Evolutionary conservation across 345 rosid species (phyloP).

Genomic region (Acer yangbiense): DNA sequence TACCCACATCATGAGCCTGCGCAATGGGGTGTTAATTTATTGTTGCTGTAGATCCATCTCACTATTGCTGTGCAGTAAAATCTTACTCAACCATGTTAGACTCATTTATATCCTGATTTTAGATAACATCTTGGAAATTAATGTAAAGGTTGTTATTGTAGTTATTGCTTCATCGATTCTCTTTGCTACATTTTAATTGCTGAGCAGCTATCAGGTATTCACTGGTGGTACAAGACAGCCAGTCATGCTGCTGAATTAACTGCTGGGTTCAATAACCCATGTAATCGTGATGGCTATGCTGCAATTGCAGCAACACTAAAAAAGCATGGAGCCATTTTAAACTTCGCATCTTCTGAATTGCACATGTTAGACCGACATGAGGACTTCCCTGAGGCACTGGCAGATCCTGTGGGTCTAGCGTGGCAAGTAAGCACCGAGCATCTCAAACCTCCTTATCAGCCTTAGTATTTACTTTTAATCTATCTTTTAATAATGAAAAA

Average conservation of each 20-base stretch:
- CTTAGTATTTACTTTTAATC: not conserved
- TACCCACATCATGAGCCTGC: not conserved
- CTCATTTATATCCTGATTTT: conserved; percentile 1
- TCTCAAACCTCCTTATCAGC: conserved; percentile 7
- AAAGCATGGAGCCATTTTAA: conserved; percentile 74
- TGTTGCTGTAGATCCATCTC: not conserved
- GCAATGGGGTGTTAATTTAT: not conserved
- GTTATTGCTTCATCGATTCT: conserved; percentile 30
- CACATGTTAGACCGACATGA: conserved; percentile 59
- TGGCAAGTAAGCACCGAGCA: conserved; percentile 70
- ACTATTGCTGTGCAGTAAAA: not conserved
- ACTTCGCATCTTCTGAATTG: conserved; percentile 62
- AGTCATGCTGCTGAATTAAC: conserved; percentile 98
- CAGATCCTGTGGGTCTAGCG: conserved; percentile 76
- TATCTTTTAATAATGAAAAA: not conserved
- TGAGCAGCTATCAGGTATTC: conserved; percentile 86
- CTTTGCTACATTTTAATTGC: conserved; percentile 44
- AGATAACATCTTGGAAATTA: not conserved
- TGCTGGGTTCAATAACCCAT: conserved; percentile 88
- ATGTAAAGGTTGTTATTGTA: conserved; percentile 6
- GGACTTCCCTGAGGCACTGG: conserved; percentile 53
- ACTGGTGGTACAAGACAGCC: conserved; percentile 97
- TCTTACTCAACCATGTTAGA: not conserved
- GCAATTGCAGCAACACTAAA: conserved; percentile 65
- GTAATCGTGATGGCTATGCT: conserved; percentile 90